Base-by-base conservation (phyloP, 306 rosid genomes). In the Luffa acutangula region DNA sequence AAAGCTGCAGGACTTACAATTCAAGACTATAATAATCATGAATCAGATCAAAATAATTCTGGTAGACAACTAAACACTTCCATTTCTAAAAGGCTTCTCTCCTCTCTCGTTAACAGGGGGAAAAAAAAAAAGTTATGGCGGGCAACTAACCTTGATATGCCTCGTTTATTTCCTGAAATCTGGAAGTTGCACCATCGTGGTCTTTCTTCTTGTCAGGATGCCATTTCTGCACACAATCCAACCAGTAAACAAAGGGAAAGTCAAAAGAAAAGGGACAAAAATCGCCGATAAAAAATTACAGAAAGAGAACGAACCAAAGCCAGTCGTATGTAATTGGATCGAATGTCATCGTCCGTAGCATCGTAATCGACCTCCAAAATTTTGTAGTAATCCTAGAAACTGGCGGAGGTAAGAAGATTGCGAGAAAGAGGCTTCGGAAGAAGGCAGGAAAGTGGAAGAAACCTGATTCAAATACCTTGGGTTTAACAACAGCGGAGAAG, bases 151-250 rank as follows among this genome's bases (percentile, higher is more conserved):
- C 97, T 78, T 89, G 91, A 66, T 95, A 95, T 1, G 98, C 98
- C 85, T 95, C 97, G 63, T 95, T 95, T 62, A 95, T 95, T 43
- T 91, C 96, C 85, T 96, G 99, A 77, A 96, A 96, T 56, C 88
- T 84, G 10, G 96, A 88, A 41, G 99, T 93, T 10, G 99, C 69
- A 25, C 84, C 58, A 77, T 82, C 91, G 60, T 87, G 88, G 83
- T 80, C 93, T 52, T 90, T 93, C 81, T 88, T 87, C 89, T 96
- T 96, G 81, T 96, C 99, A 37, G 99, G 99, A 77, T 96, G 99
- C 99, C 98, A 93, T 82, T 87, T 93, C 99, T 96, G 90, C 85
- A 49, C 31, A 66, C 65, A 86, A 51, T 48, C 36, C 45, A 25
- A 48, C 76, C 65, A 3, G 2, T 8, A 42, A 42, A 71, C 79